Evolutionary conservation across 768 basidiomycete genomes (phyloP).

Genomic region (Xerocomus potaroensis): DNA sequence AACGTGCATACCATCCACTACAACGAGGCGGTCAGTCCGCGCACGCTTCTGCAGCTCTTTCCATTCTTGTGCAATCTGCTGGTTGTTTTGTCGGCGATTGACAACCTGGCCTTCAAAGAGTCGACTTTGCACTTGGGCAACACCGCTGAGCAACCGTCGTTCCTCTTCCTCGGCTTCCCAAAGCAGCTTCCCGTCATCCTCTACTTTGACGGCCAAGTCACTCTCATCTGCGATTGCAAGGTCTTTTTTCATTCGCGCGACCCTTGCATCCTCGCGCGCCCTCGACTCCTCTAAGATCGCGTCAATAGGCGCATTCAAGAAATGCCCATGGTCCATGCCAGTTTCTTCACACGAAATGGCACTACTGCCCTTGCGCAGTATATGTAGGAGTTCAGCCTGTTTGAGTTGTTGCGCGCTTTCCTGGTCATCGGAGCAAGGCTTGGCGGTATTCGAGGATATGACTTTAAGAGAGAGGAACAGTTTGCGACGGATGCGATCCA

Average conservation of each 20-base stretch:
- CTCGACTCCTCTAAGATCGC: constrained; percentile 46
- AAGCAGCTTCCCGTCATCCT: constrained; percentile 29
- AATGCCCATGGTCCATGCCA: constrained; percentile 39
- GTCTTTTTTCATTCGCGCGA: constrained; percentile 44
- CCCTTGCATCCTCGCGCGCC: constrained; percentile 38
- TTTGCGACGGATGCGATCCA: constrained; percentile 67
- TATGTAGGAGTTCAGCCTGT: constrained; percentile 47
- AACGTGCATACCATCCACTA: constrained; percentile 35
- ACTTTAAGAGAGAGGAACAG: constrained; percentile 62
- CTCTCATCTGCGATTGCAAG: constrained; percentile 13
- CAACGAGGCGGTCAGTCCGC: constrained; percentile 37
- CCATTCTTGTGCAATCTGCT: constrained; percentile 46
- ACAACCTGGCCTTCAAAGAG: constrained; percentile 54
- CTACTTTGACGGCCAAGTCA: constrained; percentile 9
- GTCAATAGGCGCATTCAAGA: constrained; percentile 41
- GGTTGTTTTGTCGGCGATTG: constrained; percentile 30
- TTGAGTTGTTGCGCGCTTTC: constrained; percentile 30
- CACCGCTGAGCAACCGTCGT: constrained; percentile 43
- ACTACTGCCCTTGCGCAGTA: constrained; percentile 55
- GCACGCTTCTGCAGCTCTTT: constrained; percentile 42
- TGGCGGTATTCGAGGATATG: constrained; percentile 41
- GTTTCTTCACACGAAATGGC: constrained; percentile 40
- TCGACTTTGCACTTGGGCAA: constrained; percentile 55
- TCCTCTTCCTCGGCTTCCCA: constrained; percentile 54
- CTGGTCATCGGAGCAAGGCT: constrained; percentile 16